These are phyloP conservation scores for Suillus bovinus DNA, from an alignment of 768 basidiomycete species.

Conservation along the genomic window DNA sequence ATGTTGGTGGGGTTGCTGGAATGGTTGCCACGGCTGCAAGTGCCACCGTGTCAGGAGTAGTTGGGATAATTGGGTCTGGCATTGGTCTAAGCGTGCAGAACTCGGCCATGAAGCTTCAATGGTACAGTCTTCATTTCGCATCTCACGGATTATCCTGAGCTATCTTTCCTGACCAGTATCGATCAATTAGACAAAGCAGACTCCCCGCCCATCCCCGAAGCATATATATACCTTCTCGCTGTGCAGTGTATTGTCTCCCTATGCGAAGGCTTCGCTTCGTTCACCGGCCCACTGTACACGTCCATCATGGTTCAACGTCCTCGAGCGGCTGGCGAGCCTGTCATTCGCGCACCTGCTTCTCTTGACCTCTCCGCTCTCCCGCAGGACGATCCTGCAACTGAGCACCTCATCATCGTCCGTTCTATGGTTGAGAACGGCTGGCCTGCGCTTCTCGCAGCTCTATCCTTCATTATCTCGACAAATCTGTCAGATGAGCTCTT, in stretches of 20 bases:
- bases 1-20: constrained; percentile 70
- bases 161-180: constrained; percentile 54
- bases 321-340: constrained; percentile 59
- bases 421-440: constrained; percentile 86
- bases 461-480: constrained; percentile 87
- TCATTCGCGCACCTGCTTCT: constrained; percentile 70
- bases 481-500: constrained; percentile 93
- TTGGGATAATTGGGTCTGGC: constrained; percentile 80
- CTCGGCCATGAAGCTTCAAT: constrained; percentile 87
- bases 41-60: constrained; percentile 80
- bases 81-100: constrained; percentile 70
- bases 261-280: constrained; percentile 81
- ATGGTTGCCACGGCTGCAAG: constrained; percentile 83
- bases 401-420: constrained; percentile 62
- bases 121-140: constrained; percentile 48
- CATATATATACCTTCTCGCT: constrained; percentile 90
- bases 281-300: constrained; percentile 72
- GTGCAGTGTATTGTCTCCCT: constrained; percentile 86
- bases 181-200: constrained; percentile 98
- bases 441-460: constrained; percentile 89
- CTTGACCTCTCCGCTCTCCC: constrained; percentile 62
- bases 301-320: constrained; percentile 66
- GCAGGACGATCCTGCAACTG: constrained; percentile 51
- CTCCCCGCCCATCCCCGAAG: constrained; percentile 88
- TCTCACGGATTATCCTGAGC: neutral